Percentiles rank a stretch among this genome's conserved stretches.
These are phyloP conservation scores for Chrysophaeum taylorii DNA, from an alignment of 352 stramenopile genomes.

Conservation along the genomic window DNA sequence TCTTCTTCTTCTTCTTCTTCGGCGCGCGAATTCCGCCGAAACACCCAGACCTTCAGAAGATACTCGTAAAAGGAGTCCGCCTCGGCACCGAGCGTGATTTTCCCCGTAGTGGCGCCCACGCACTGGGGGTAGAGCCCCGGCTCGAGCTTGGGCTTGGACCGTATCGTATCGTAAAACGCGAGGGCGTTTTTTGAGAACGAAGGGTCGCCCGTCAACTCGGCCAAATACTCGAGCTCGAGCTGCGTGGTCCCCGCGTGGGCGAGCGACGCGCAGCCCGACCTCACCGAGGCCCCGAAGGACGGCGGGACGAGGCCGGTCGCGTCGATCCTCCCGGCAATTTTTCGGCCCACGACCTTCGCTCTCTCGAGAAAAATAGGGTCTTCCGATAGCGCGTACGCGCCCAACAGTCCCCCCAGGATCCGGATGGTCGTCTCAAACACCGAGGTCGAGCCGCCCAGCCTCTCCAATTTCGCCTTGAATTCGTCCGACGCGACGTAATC, in stretches of 20 bases:
- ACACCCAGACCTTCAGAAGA: slow-evolving; percentile 71
- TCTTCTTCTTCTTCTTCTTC: not conserved
- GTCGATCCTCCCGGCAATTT: not conserved
- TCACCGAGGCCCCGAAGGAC: not conserved
- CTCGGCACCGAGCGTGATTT: slow-evolving; percentile 53
- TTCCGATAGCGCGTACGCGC: slow-evolving; percentile 70
- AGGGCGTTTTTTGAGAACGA: too few species aligned
- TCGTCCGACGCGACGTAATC: slow-evolving; percentile 57
- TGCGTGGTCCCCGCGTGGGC: slow-evolving; percentile 8
- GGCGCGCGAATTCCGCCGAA: slow-evolving; percentile 38
- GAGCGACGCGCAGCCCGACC: not conserved
- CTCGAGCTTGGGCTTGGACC: too few species aligned
- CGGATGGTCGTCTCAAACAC: slow-evolving; percentile 98
- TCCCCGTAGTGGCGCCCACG: slow-evolving; percentile 30
- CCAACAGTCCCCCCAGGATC: slow-evolving; percentile 86
- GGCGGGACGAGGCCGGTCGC: not conserved
- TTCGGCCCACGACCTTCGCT: not conserved
- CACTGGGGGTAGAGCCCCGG: slow-evolving; percentile 24
- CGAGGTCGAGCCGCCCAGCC: slow-evolving; percentile 46
- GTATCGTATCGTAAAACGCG: too few species aligned
- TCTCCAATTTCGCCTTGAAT: not conserved
- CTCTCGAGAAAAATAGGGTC: not conserved
- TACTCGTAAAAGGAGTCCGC: slow-evolving; percentile 80
- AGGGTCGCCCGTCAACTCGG: not conserved
- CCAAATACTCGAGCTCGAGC: not conserved